phyloP scores from a whole-genome alignment of 805 yeast genomes.

The Komagataella mondaviorum region DNA sequence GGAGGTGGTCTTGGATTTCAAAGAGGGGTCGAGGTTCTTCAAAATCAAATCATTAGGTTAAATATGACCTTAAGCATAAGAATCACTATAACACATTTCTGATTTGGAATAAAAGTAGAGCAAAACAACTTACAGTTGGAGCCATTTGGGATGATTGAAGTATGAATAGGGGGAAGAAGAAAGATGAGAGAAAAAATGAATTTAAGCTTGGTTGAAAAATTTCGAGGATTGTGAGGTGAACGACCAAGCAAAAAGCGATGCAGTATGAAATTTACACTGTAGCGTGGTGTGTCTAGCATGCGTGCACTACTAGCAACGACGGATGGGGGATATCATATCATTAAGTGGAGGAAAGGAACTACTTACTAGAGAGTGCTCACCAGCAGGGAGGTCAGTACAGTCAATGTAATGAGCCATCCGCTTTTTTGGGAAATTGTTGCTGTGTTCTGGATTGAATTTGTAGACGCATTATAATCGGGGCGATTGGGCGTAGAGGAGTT shows the following conservation, averaged over 20 bases:
- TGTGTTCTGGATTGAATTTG: slow-evolving; percentile 8
- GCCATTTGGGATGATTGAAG: slow-evolving; percentile 39
- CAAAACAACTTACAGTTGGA: slow-evolving; percentile 66
- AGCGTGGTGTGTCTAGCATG: not conserved
- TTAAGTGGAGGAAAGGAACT: not conserved
- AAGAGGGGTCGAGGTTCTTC: slow-evolving; percentile 17
- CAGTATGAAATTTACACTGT: not conserved
- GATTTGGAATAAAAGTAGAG: not conserved
- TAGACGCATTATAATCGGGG: not conserved
- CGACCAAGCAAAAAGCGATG: not conserved
- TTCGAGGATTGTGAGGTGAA: not conserved
- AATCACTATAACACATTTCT: slow-evolving; percentile 7
- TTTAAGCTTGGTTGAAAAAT: not conserved
- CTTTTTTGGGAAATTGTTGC: not conserved
- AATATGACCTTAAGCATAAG: slow-evolving; percentile 6
- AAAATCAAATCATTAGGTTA: slow-evolving; percentile 3
- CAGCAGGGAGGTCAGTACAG: not conserved
- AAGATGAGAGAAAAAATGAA: too few species aligned
- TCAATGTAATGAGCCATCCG: not conserved
- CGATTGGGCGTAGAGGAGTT: not conserved
- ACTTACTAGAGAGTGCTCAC: not conserved
- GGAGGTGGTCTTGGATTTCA: slow-evolving; percentile 11
- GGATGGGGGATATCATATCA: not conserved
- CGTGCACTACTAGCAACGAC: not conserved
- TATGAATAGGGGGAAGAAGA: not conserved